Evolutionary conservation across 768 basidiomycete species (phyloP).

Genomic region (Russula sp.): DNA sequence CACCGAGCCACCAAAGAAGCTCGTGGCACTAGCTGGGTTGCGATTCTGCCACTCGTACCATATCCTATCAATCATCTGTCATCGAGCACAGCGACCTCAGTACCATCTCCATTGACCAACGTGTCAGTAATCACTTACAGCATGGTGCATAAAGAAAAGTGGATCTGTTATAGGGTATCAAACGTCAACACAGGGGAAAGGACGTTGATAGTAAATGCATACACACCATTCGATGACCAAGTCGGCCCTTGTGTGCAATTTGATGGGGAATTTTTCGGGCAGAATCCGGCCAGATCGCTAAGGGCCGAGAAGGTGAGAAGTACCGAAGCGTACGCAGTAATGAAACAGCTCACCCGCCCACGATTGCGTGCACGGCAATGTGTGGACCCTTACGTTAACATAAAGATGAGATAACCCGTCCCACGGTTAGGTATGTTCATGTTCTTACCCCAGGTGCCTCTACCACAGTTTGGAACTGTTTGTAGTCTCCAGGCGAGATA

Average conservation of each 20-base stretch:
- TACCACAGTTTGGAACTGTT: constrained; percentile 36
- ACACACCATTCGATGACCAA: constrained; percentile 38
- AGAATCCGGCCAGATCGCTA: constrained; percentile 36
- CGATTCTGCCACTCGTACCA: constrained; percentile 41
- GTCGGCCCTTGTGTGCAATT: constrained; percentile 34
- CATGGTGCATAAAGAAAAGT: constrained; percentile 40
- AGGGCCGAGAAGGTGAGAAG: neutral
- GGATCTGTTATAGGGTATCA: constrained; percentile 34
- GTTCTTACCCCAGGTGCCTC: constrained; percentile 35
- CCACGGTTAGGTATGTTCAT: neutral
- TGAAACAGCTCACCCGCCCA: constrained; percentile 17
- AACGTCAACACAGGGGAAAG: neutral
- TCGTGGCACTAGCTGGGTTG: constrained; percentile 32
- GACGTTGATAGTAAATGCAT: neutral
- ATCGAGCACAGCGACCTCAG: neutral
- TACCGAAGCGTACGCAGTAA: neutral
- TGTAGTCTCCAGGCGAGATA: constrained; percentile 36
- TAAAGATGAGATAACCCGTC: neutral
- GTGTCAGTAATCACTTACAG: constrained; percentile 29
- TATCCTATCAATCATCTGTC: constrained; percentile 40
- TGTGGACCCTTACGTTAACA: constrained; percentile 37
- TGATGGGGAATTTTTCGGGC: constrained; percentile 33
- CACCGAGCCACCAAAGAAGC: constrained; percentile 38
- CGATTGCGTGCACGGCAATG: constrained; percentile 34
- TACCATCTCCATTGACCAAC: neutral